Evolutionary conservation across 1,139 yeast genomes (phyloP), one percentile per base, ranked within the genome.

Genomic region (Dujonia santamariae): DNA sequence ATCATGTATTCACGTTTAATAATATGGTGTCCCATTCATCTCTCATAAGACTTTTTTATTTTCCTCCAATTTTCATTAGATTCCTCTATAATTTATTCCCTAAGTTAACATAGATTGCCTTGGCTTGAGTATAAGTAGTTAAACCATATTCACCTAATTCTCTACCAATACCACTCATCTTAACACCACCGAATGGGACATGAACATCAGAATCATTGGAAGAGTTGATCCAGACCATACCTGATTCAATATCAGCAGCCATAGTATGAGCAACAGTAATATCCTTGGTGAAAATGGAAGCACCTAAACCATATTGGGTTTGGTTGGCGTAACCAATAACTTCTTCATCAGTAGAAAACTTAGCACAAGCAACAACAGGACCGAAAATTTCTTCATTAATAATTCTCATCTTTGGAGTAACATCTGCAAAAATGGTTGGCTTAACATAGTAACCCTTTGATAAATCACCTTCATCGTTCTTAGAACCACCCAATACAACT

Each of bases 81-180:
- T n/a, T n/a, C n/a, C n/a, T n/a, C n/a, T 51, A 56, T 37, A 56
- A 51, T 29, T 33, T 42, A 32, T 42, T 51, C 11, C 79, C 78
- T 46, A 73, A 54, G 58, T 82, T 83, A 39, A 85, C 76, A 48
- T 82, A 90, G 36, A 85, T 75, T 16, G 95, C 83, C 67, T 87
- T 87, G 39, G 81, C 78, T 54, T 83, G 86, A 24, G 94, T 79
- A 63, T 86, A 87, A 45, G 78, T 73, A 38, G 73, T 68, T 39
- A 87, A 69, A 41, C 96, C 96, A 51, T 81, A 80, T 54, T 82
- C 83, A 39, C 96, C 96, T 47, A 87, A 71, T 63, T 87, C 96
- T 56, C 95, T 77, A 38, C 96, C 96, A 44, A 85, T 72, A 47
- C 96, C 96, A 50, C 86, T 76, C 79, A 78, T 71, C 67, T 87